Conservation (phyloP, 2,329 filamentous ascomycete species). For the Trichoderma koningiopsis region DNA sequence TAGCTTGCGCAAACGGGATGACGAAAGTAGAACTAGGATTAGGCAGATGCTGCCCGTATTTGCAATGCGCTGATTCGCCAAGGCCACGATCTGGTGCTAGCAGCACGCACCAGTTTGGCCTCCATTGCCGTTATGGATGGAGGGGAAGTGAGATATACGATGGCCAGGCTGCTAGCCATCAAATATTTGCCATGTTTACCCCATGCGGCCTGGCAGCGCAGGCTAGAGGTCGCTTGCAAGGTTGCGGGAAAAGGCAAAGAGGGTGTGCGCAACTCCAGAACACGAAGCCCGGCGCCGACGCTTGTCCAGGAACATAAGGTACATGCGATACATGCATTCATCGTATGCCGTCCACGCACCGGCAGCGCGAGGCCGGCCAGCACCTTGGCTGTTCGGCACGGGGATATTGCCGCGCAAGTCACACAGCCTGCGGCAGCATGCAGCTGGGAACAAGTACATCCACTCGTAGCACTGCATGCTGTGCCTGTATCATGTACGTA, state of each 20-base stretch:
- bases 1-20: not conserved
- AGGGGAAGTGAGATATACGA: not conserved
- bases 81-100: not conserved
- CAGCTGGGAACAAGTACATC: not conserved
- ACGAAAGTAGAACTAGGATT: not conserved
- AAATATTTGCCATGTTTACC: not conserved
- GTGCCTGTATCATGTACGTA: not conserved
- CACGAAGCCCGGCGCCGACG: slow-evolving; percentile 13
- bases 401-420: not conserved
- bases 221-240: slow-evolving; percentile 16
- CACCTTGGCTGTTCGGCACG: not conserved
- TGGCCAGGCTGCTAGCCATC: too few species aligned
- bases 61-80: not conserved
- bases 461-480: not conserved
- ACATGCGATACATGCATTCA: not conserved
- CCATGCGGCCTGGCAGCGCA: slow-evolving; percentile 1
- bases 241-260: not conserved
- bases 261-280: slow-evolving; percentile 14
- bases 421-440: slow-evolving; percentile 2
- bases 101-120: not conserved
- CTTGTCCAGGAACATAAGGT: slow-evolving; percentile 21
- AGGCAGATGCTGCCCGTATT: not conserved
- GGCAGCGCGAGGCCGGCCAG: not conserved
- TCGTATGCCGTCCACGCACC: not conserved
- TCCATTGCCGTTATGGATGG: not conserved